Evolutionary conservation across 805 yeast species (phyloP), one percentile per base, ranked within the genome.

Genomic region (Spathaspora sp.): DNA sequence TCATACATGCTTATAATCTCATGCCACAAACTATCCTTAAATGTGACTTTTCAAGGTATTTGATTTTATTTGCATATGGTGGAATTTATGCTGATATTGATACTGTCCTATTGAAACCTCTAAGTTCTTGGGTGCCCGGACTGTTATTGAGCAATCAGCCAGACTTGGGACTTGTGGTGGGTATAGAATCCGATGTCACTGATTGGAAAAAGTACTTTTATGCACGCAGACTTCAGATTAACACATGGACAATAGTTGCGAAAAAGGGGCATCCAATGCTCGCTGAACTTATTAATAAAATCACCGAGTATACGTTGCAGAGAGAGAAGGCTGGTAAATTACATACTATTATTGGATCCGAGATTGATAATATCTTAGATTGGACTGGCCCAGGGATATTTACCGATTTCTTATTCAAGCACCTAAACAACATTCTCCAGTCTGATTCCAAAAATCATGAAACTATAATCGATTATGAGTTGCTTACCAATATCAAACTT

Each of bases 371-470:
- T 29, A 12, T 29, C 14, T 10, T 90, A 96, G 80, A 86, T 61
- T 89, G 97, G 97, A 89, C 98, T 0, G 99, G 99, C 0, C 97
- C 98, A 0, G 98, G 96, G 1, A 82, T 90, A 20, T 93, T 92
- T 83, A 93, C 99, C 0, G 98, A 94, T 64, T 70, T 81, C 8
- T 76, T 94, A 19, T 90, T 94, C 67, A 82, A 79, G 44, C 91
- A 93, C 66, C 73, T 65, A 70, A 75, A 74, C 57, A 65, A 66
- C 47, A 61, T 70, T 12, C 18, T 35, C 17, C 10, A 54, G 53
- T 8, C 55, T 9, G 32, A 29, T 9, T 29, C 8, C 14, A 4
- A 12, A 29, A 55, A 59, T 18, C 55, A 57, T 40, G 70, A 69
- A n/a, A 65, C 64, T 18, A 54, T 68, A 6, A 56, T 74, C 14